Conservation (phyloP, 495 filamentous ascomycete genomes). For the Chlorociboria aeruginascens region DNA sequence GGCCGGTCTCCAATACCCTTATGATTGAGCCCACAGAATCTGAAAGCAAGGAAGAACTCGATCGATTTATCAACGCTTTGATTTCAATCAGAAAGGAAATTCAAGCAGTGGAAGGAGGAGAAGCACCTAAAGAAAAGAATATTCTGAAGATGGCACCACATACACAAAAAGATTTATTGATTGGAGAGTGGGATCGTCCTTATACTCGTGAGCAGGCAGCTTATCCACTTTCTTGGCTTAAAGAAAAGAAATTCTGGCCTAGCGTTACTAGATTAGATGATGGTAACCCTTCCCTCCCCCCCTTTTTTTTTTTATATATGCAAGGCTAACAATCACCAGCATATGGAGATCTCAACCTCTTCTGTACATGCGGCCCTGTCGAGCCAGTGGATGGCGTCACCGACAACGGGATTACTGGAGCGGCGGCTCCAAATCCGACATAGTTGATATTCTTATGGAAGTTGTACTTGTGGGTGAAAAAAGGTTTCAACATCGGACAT, state of each 20-base stretch:
- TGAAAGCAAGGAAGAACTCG: conserved; percentile 86
- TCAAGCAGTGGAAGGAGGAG: conserved; percentile 68
- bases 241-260: conserved; percentile 99
- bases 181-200: conserved; percentile 46
- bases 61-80: conserved; percentile 87
- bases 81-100: conserved; percentile 87
- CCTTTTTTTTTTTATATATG: neutral
- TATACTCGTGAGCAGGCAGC: conserved; percentile 79
- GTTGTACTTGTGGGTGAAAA: neutral
- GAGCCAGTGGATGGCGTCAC: conserved; percentile 28
- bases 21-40: conserved; percentile 99
- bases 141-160: conserved; percentile 90
- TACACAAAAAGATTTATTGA: conserved; percentile 68
- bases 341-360: conserved; percentile 85
- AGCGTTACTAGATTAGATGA: conserved; percentile 83
- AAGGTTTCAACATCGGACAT: conserved; percentile 3
- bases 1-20: conserved; percentile 90
- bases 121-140: conserved; percentile 68
- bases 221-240: conserved; percentile 74
- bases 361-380: conserved; percentile 89
- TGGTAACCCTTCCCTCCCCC: conserved; percentile 41
- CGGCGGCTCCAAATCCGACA: conserved; percentile 20
- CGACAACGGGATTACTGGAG: conserved; percentile 22
- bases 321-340: conserved; percentile 38
- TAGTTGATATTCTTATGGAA: conserved; percentile 1